Evolutionary conservation across 176 grass and related monocot species (phyloP), one percentile per base, ranked within the genome.

Genomic region (Bromus sterilis): DNA sequence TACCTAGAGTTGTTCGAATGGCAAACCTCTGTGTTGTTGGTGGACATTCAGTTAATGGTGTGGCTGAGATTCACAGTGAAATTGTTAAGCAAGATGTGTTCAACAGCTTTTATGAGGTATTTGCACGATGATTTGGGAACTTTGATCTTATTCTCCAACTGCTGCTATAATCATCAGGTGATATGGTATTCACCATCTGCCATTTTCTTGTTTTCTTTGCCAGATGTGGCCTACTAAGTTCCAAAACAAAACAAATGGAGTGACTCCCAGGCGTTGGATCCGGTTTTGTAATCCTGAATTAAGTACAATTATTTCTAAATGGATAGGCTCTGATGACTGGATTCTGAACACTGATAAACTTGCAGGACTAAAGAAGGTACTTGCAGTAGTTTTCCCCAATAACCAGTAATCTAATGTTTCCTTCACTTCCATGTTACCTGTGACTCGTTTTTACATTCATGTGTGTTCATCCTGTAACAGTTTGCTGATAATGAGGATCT

Each of bases 221-320:
- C 85, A 99, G 96, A 89, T 96, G 91, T 99, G 97, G 91, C 93
- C 93, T 80, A 69, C 83, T 46, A 99, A 93, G 59, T 99, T 99
- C 65, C 97, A 99, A 58, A 99, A 99, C 78, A 96, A 96, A 89
- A 99, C 96, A 86, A 99, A 99, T 85, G 97, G 97, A 64, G 97
- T 99, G 63, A 99, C 97, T 83, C 93, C 93, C 43, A 93, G 97
- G 76, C 93, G 93, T n/a, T 99, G 93, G 97, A 96, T 99, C 43
- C 62, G 67, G 39, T 99, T 99, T 91, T 99, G 93, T 80, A 96
- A 99, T 92, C 91, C 97, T 78, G 89, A 85, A 48, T 78, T 93
- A 77, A 99, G 96, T 85, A 68, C 86, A 74, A 90, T 95, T 40
- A 88, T 99, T 86, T 91, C 91, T 57, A 99, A 99, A 69, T 93